phyloP scores from a whole-genome alignment of 208 protist genomes.

The Leishmania mexicana region DNA sequence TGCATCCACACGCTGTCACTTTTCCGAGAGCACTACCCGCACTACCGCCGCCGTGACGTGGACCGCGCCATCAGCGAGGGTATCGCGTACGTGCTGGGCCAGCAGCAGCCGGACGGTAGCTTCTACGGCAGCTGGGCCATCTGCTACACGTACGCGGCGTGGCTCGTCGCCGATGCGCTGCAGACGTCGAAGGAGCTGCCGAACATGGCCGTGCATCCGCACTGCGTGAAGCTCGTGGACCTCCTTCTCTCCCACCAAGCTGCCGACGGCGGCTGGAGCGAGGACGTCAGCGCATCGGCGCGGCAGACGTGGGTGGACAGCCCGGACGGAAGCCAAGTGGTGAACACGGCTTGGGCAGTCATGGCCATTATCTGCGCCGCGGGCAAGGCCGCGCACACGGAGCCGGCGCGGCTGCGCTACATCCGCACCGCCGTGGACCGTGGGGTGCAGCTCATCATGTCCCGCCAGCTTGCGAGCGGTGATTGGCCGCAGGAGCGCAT shows the following conservation, averaged over 20 bases:
- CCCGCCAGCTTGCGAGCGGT: conserved; percentile 79
- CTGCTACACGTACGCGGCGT: conserved; percentile 98
- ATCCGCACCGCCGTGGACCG: conserved; percentile 74
- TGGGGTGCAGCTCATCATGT: conserved; percentile 87
- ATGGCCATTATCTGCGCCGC: conserved; percentile 93
- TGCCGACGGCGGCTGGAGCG: conserved; percentile 96
- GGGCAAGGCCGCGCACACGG: conserved; percentile 28
- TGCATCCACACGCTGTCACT: conserved; percentile 93
- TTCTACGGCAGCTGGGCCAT: conserved; percentile 97
- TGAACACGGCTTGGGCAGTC: conserved; percentile 97
- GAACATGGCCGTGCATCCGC: conserved; percentile 71
- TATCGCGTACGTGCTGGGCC: conserved; percentile 85
- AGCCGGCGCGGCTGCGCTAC: conserved; percentile 17
- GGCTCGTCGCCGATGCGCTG: conserved; percentile 95
- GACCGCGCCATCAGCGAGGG: conserved; percentile 85
- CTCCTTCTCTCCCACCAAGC: conserved; percentile 96
- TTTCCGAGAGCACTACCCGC: conserved; percentile 91
- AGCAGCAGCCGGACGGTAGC: conserved; percentile 91
- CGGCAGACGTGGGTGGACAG: conserved; percentile 88
- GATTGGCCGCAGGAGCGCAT: conserved; percentile 95
- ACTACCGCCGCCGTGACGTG: conserved; percentile 91
- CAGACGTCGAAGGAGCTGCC: conserved; percentile 63
- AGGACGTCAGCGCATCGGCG: conserved; percentile 93
- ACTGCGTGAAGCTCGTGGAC: conserved; percentile 80
- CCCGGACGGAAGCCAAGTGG: conserved; percentile 91